Evolutionary conservation across 2,329 filamentous ascomycete species (phyloP).

Genomic region (Cercospora brassicicola): DNA sequence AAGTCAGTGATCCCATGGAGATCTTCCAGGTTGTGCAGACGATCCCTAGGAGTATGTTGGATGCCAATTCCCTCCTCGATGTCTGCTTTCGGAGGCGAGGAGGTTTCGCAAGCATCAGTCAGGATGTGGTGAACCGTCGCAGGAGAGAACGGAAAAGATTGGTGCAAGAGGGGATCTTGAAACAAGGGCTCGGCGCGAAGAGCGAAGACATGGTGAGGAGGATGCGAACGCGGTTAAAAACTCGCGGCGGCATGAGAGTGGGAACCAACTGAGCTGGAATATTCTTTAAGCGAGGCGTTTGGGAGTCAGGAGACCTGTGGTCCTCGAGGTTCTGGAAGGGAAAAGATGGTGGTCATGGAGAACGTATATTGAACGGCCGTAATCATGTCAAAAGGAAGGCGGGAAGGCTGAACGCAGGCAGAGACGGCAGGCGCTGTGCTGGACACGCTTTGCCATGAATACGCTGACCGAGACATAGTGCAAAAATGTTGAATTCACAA

Average conservation of each 20-base stretch:
- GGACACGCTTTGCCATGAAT: not conserved
- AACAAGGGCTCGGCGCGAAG: constrained; percentile 10
- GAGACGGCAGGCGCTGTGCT: not conserved
- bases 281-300: constrained; percentile 2
- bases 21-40: constrained; percentile 93
- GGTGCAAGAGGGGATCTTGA: constrained; percentile 29
- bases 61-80: constrained; percentile 80
- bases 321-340: not conserved
- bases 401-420: not conserved
- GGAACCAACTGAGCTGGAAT: not conserved
- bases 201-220: constrained; percentile 14
- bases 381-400: not conserved
- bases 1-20: constrained; percentile 84
- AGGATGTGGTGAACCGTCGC: constrained; percentile 76
- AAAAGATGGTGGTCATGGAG: not conserved
- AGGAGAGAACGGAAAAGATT: constrained; percentile 60
- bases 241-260: constrained; percentile 2
- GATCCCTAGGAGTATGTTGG: constrained; percentile 75
- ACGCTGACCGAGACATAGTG: not conserved
- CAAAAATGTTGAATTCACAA: not conserved
- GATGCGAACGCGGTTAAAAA: constrained; percentile 13
- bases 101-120: constrained; percentile 77
- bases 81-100: constrained; percentile 69
- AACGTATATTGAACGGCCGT: not conserved
- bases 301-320: not conserved